Base-by-base conservation (phyloP, 139 green algal species). In the Raphidocelis subcapitata region DNA sequence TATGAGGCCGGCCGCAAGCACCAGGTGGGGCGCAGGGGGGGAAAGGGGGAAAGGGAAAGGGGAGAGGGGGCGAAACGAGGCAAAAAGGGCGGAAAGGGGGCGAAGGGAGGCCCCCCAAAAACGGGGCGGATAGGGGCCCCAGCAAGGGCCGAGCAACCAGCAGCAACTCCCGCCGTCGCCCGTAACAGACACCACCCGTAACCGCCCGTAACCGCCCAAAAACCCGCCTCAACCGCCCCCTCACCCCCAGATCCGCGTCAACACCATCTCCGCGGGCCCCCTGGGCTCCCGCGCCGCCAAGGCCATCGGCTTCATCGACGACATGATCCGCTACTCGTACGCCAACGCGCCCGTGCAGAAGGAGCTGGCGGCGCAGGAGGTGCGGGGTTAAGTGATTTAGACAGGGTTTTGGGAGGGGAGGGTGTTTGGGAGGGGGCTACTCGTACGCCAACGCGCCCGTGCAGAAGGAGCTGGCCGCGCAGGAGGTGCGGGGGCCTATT, bases 221-320 rank as follows among this genome's bases (percentile, higher is more conserved):
- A 29, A 44, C 5, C 32, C 24, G 33, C 29, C 52, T 18, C 36
- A 36, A 18, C 54, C 54, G 54, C 20, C 54, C 31, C 10, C 3
- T 20, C 41, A 0, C 59, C 26, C 29, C 1, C 46, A 75, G 75
- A 69, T 94, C 12, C 87, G 92, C 35, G 91, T 97, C 56, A 97
- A 97, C 85, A 93, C 89, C 79, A 96, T 91, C 73, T 80, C 59
- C 5, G 85, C 85, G 2, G 96, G 96, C 1, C 96, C 96, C 0
- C 85, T 99, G 72, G 92, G 96, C 56, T 95, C 86, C 65, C 84
- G 96, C 24, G 96, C 96, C 23, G 96, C 96, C 62, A 97, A 95
- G 80, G 96, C 96, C 46, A 99, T 99, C 61, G 96, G 96, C 57
- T 99, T 99, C 90, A 99, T 99, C 65, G 96, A 99, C 75, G 90